These are phyloP conservation scores for Triangularia verruculosa DNA, from an alignment of 2,329 filamentous ascomycete genomes.

Conservation along the genomic window DNA sequence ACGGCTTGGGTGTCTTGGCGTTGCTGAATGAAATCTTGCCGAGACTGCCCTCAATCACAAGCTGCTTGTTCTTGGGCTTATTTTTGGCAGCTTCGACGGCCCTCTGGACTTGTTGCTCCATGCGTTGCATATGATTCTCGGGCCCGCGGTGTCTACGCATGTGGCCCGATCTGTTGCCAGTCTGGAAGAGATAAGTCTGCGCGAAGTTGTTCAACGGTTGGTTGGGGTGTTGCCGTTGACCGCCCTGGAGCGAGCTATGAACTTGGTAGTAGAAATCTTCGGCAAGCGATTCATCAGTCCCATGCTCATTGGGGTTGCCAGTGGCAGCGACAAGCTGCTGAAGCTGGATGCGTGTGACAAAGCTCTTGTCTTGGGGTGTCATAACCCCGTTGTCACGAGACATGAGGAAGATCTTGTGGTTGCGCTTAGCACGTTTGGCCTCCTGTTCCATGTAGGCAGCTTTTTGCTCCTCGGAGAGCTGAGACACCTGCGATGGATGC, in stretches of 20 bases:
- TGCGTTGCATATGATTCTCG: slow-evolving; percentile 96
- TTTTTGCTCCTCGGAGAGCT: slow-evolving; percentile 81
- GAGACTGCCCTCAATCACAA: slow-evolving; percentile 92
- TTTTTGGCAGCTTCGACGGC: slow-evolving; percentile 97
- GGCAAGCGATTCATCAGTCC: slow-evolving; percentile 73
- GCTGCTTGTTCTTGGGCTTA: slow-evolving; percentile 94
- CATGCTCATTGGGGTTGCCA: slow-evolving; percentile 77
- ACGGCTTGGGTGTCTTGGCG: slow-evolving; percentile 90
- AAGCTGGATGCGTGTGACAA: slow-evolving; percentile 95
- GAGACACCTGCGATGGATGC: slow-evolving; percentile 69
- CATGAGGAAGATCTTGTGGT: slow-evolving; percentile 94
- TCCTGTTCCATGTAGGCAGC: slow-evolving; percentile 83
- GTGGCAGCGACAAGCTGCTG: slow-evolving; percentile 94
- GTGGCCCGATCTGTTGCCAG: slow-evolving; percentile 75
- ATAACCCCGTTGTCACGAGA: slow-evolving; percentile 95
- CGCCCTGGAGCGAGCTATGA: slow-evolving; percentile 87
- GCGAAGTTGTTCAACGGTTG: slow-evolving; percentile 95
- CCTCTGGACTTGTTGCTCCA: slow-evolving; percentile 98
- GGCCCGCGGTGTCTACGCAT: slow-evolving; percentile 74
- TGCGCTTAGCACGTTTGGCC: slow-evolving; percentile 90
- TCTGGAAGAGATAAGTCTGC: slow-evolving; percentile 96
- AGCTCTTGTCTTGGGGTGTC: slow-evolving; percentile 99
- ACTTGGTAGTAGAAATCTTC: slow-evolving; percentile 99
- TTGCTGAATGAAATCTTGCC: slow-evolving; percentile 99
- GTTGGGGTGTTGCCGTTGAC: slow-evolving; percentile 83